Percentiles rank a stretch among this genome's conserved stretches.
These are phyloP conservation scores for Dissophora ornata DNA, from an alignment of 192 early-diverging fungal species.

Conservation along the genomic window DNA sequence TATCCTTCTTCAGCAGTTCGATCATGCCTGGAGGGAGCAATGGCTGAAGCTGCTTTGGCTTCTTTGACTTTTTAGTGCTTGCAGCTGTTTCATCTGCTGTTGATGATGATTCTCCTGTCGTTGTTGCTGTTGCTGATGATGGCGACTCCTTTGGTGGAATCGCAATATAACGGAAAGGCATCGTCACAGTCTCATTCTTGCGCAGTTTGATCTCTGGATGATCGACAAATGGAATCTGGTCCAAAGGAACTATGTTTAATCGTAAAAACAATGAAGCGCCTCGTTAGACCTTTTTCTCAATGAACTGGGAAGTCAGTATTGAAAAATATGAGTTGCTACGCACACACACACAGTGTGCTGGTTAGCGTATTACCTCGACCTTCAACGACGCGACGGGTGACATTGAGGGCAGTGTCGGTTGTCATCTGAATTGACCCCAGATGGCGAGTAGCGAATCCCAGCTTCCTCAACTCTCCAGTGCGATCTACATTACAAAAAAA, in stretches of 20 bases:
- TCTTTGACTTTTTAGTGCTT: conserved; percentile 50
- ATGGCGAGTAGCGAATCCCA: conserved; percentile 77
- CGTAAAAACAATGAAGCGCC: neutral
- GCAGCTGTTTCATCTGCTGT: neutral
- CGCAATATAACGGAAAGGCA: conserved; percentile 85
- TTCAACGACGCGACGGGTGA: conserved; percentile 75
- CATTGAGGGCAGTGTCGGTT: conserved; percentile 84
- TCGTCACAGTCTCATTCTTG: conserved; percentile 76
- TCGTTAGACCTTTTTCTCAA: no score
- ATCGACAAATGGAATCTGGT: conserved; percentile 76
- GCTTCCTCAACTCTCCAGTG: conserved; percentile 69
- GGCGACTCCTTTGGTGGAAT: conserved; percentile 37
- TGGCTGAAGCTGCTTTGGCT: conserved; percentile 59
- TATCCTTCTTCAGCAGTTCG: conserved; percentile 77
- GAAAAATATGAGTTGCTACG: no score
- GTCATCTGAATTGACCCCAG: conserved; percentile 87
- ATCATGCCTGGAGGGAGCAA: conserved; percentile 80
- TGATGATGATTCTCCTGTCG: no score
- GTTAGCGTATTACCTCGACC: conserved; percentile 66
- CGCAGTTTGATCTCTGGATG: conserved; percentile 76
- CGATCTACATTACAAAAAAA: conserved; percentile 51
- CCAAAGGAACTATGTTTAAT: conserved; percentile 67
- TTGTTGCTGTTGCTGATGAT: neutral
- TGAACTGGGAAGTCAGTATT: no score
- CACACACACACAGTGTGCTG: no score